Percentiles rank a stretch among this genome's conserved stretches.
phyloP scores from a whole-genome alignment of 352 stramenopile species.

The Globisporangium sylvaticum region DNA sequence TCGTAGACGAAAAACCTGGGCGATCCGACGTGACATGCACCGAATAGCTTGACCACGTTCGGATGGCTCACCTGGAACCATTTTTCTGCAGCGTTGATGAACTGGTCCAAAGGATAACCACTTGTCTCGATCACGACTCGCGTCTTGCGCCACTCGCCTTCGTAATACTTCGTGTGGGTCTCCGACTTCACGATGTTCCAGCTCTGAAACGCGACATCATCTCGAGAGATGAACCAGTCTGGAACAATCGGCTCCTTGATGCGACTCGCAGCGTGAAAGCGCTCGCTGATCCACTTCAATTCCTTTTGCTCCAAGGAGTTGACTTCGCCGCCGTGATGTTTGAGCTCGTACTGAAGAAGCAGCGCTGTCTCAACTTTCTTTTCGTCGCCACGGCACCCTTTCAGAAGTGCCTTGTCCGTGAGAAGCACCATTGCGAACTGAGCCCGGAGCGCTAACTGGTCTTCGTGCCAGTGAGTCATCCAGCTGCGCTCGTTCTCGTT shows the following conservation, averaged over 20 bases:
- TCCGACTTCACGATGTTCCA: not conserved
- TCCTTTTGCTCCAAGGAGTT: not conserved
- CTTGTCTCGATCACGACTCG: not conserved
- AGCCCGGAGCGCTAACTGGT: too few relatives aligned
- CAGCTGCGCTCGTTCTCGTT: too few relatives aligned
- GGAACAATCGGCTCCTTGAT: not conserved
- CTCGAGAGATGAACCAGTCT: not conserved
- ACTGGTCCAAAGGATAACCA: not conserved
- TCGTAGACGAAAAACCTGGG: not conserved
- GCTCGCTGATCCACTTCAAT: not conserved
- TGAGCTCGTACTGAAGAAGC: not conserved
- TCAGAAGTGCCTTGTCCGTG: too few relatives aligned
- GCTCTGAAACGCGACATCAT: not conserved
- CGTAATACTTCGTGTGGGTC: not conserved
- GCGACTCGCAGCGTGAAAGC: not conserved
- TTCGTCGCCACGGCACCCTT: too few relatives aligned
- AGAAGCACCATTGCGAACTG: too few relatives aligned
- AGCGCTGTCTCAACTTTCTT: too few relatives aligned
- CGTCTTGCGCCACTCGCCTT: not conserved
- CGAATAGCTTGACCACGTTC: slow-evolving; percentile 10
- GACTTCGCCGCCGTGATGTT: not conserved
- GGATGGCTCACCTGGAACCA: slow-evolving; percentile 12
- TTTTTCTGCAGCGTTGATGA: not conserved
- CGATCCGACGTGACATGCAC: not conserved
- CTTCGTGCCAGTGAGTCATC: too few relatives aligned